These are phyloP conservation scores for Saitozyma podzolica DNA, from an alignment of 768 basidiomycete genomes.

Conservation along the genomic window DNA sequence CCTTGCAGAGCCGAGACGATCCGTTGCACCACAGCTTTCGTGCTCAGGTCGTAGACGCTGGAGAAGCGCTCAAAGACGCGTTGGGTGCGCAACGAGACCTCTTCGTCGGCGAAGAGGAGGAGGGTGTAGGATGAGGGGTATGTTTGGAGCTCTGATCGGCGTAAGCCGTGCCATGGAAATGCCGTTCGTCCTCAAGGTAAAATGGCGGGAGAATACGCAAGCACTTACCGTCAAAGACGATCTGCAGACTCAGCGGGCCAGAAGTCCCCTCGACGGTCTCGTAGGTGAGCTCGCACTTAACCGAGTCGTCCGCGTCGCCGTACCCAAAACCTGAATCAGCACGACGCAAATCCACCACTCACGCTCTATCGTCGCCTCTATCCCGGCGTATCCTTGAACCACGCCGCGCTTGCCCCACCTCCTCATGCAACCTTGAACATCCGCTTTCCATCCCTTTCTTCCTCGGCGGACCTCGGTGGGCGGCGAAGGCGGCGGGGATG, in stretches of 20 bases:
- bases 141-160: conserved; percentile 7
- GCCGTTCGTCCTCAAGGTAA: too few species aligned
- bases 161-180: too few species aligned
- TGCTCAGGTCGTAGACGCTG: conserved; percentile 18
- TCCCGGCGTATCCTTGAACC: conserved; percentile 35
- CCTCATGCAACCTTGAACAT: conserved; percentile 11
- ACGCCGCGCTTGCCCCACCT: conserved; percentile 9
- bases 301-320: conserved; percentile 22
- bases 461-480: conserved; percentile 2
- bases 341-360: neutral
- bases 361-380: conserved; percentile 20
- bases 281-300: conserved; percentile 16
- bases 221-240: conserved; percentile 27
- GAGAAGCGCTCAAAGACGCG: conserved; percentile 21
- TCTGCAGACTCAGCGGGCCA: conserved; percentile 7
- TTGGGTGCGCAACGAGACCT: conserved; percentile 6
- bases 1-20: conserved; percentile 31
- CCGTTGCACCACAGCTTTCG: conserved; percentile 11
- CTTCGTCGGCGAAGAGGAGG: conserved; percentile 3
- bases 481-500: neutral
- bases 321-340: conserved; percentile 6
- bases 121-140: conserved; percentile 19
- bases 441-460: conserved; percentile 21
- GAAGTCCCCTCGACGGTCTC: conserved; percentile 27
- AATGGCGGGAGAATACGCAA: too few species aligned